Evolutionary conservation across 805 yeast genomes (phyloP), one percentile per base, ranked within the genome.

Genomic region (Maudiozyma barnettii): DNA sequence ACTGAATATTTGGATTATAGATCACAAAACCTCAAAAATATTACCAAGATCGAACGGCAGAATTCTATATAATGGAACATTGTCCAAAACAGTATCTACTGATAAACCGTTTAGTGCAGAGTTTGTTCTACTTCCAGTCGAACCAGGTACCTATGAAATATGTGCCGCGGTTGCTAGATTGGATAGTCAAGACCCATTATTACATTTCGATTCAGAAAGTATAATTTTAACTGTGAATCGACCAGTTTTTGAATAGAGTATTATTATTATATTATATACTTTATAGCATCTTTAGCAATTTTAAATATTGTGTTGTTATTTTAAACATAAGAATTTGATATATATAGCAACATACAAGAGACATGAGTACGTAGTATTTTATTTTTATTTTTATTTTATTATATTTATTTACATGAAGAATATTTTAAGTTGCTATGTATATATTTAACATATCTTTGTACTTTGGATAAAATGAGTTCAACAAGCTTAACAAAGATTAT

Each of bases 71-170:
- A 84, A 86, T 56, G 98, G 98, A 1, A 72, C 77, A 2, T 64
- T 84, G 55, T 71, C 68, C 23, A 75, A 76, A 21, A 59, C 81
- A 5, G 68, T 73, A 0, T 54, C 64, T 0, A 60, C 65, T 2
- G 54, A 82, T 1, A 56, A 55, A 1, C 72, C 82, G 0, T 75
- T 76, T 1, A 72, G 66, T 22, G 56, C 67, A 3, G 67, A 61
- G 1, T 66, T 78, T 29, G 71, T 70, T 21, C 60, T 84, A 37
- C 78, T 82, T 18, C 76, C 87, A 4, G 66, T 90, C 36, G 90
- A 84, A 46, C 73, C 73, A 41, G 98, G 97, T 1, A 82, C 78
- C 43, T 89, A 82, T 59, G 93, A 86, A 60, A 82, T 95, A 83
- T 87, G 90, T 1, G 58, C 54, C 2, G 52, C 54, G 31, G 19